These are phyloP conservation scores for Pythium phragmitis DNA, from an alignment of 352 stramenopile species.

Conservation along the genomic window DNA sequence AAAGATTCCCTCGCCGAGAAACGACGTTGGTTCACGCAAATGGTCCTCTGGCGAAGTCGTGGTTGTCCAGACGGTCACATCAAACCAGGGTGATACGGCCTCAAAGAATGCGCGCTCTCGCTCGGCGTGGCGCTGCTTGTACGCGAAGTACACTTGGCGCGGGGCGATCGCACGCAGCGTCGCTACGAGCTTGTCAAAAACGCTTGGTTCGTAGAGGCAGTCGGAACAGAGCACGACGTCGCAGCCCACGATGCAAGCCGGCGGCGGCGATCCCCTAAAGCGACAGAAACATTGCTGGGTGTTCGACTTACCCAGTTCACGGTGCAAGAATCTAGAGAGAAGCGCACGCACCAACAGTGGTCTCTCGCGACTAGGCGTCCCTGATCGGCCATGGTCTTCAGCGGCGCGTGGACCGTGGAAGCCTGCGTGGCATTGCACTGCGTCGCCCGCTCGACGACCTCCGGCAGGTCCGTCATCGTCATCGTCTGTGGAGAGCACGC, in stretches of 20 bases:
- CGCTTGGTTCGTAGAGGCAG: conserved; percentile 60
- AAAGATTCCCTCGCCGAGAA: conserved; percentile 45
- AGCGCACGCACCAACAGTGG: conserved; percentile 41
- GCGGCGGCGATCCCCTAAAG: conserved; percentile 15
- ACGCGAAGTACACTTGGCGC: conserved; percentile 48
- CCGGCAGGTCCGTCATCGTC: conserved; percentile 51
- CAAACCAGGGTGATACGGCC: conserved; percentile 34
- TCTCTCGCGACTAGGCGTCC: conserved; percentile 26
- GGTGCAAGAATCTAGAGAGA: not conserved
- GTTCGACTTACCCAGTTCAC: not conserved
- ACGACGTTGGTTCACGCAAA: conserved; percentile 23
- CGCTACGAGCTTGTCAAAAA: conserved; percentile 37
- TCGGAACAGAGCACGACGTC: conserved; percentile 58
- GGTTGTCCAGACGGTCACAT: conserved; percentile 35
- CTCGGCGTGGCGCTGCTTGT: conserved; percentile 64
- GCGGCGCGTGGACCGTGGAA: conserved; percentile 22
- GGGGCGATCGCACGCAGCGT: conserved; percentile 40
- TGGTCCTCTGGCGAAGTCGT: not conserved
- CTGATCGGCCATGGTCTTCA: conserved; percentile 25
- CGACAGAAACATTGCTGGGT: not conserved
- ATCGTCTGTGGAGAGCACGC: conserved; percentile 31
- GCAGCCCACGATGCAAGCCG: conserved; percentile 2
- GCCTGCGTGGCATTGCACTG: conserved; percentile 33
- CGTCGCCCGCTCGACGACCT: conserved; percentile 44
- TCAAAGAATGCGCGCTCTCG: conserved; percentile 54